These are phyloP conservation scores for Triticum dicoccoides DNA, from an alignment of 176 grass and related monocot genomes.

Conservation along the genomic window DNA sequence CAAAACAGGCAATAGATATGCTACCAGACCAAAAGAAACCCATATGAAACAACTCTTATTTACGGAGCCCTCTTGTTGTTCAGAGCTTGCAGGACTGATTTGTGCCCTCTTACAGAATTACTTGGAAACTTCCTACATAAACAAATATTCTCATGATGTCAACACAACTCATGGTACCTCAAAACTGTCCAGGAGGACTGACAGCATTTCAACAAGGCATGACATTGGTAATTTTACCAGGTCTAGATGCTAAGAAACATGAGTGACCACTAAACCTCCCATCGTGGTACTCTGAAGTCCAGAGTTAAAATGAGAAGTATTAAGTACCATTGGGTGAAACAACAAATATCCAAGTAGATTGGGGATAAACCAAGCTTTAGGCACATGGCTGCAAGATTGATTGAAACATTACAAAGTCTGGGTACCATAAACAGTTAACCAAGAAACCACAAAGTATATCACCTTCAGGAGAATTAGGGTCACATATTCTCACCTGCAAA, in stretches of 20 bases:
- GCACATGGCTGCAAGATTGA: background rate
- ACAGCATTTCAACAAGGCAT: background rate
- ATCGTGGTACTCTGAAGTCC: background rate
- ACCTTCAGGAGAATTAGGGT: background rate
- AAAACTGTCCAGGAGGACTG: background rate
- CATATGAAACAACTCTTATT: background rate
- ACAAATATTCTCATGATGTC: background rate
- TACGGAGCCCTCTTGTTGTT: background rate
- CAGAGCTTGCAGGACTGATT: background rate
- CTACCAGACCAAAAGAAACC: background rate
- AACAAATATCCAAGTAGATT: background rate
- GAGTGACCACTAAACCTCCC: background rate
- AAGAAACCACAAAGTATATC: background rate
- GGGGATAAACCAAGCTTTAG: background rate
- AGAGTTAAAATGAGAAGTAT: background rate
- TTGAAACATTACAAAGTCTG: background rate
- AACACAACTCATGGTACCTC: background rate
- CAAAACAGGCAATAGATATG: background rate
- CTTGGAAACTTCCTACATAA: background rate
- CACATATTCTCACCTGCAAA: constrained; percentile 32
- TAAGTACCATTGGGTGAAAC: background rate
- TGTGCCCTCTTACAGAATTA: background rate
- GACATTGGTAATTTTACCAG: background rate
- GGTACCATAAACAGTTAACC: background rate
- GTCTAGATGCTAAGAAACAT: background rate